A percentile compares a stretch with the other conserved stretches of the same genome.
These are phyloP conservation scores for Curvularia hawaiiensis DNA, from an alignment of 2,329 filamentous ascomycete genomes.

Conservation along the genomic window DNA sequence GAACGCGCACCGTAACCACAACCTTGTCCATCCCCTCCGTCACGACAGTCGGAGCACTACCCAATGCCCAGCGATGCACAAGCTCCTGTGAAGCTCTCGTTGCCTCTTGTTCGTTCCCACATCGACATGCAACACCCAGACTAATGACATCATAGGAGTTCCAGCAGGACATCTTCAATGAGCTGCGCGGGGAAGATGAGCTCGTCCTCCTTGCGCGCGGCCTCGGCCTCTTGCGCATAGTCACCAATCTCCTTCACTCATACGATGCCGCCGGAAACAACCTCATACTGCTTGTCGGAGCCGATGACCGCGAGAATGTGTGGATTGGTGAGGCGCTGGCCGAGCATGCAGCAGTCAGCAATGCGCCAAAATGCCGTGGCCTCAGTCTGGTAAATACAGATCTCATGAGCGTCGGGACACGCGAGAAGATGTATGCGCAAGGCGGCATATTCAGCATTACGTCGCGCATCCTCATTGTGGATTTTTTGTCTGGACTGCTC, in stretches of 20 bases:
- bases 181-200: conserved; percentile 80
- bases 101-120: conserved; percentile 66
- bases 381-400: conserved; percentile 95
- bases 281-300: conserved; percentile 84
- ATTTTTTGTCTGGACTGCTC: conserved; percentile 83
- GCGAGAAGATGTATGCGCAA: conserved; percentile 88
- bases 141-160: conserved; percentile 65
- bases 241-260: conserved; percentile 95
- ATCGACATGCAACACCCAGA: conserved; percentile 8
- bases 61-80: conserved; percentile 50
- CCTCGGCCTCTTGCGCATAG: conserved; percentile 85
- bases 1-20: conserved; percentile 25
- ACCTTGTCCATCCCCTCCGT: conserved; percentile 22
- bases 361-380: conserved; percentile 79
- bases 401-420: conserved; percentile 80
- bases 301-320: conserved; percentile 90
- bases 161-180: conserved; percentile 88
- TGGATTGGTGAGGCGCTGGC: conserved; percentile 97
- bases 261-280: conserved; percentile 97
- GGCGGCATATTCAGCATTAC: conserved; percentile 97
- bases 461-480: conserved; percentile 91
- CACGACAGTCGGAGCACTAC: conserved; percentile 23
- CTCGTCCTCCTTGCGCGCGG: conserved; percentile 90
- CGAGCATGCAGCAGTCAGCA: conserved; percentile 91
- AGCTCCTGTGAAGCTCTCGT: conserved; percentile 76